A percentile compares a stretch with the other conserved stretches of the same genome.
These are phyloP conservation scores for Rhododendron williamsianum DNA, from an alignment of 148 eudicot species.

Conservation along the genomic window DNA sequence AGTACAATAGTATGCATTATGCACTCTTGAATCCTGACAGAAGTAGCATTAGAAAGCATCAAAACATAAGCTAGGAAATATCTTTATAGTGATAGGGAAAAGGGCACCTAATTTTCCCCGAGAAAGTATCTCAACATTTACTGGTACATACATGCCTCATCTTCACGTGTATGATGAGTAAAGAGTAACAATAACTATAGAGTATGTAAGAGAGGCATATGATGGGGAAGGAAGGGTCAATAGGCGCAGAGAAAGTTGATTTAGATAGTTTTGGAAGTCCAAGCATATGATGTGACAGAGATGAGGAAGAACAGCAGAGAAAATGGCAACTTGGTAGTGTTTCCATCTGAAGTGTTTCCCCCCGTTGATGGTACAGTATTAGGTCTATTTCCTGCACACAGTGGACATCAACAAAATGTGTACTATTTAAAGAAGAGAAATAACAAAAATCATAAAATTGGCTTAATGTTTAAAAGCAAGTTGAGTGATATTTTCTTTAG, in stretches of 20 bases:
- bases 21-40: not conserved
- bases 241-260: not conserved
- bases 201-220: not conserved
- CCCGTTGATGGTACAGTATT: constrained; percentile 1
- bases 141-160: not conserved
- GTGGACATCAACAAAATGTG: not conserved
- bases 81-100: not conserved
- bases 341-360: constrained; percentile 4
- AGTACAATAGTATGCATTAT: not conserved
- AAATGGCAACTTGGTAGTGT: constrained; percentile 10
- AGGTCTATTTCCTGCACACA: not conserved
- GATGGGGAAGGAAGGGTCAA: not conserved
- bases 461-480: not conserved
- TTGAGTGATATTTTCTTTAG: not conserved
- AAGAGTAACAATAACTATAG: not conserved
- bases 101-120: not conserved
- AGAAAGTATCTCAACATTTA: not conserved
- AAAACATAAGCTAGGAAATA: not conserved
- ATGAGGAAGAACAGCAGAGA: not conserved
- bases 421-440: not conserved
- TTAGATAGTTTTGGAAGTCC: constrained; percentile 5
- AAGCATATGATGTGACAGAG: constrained; percentile 2
- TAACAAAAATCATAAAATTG: not conserved
- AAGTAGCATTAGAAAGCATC: not conserved
- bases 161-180: not conserved